These are phyloP conservation scores for Cryptosporidium viatorum DNA, from an alignment of 169 alveolate species.

Conservation along the genomic window DNA sequence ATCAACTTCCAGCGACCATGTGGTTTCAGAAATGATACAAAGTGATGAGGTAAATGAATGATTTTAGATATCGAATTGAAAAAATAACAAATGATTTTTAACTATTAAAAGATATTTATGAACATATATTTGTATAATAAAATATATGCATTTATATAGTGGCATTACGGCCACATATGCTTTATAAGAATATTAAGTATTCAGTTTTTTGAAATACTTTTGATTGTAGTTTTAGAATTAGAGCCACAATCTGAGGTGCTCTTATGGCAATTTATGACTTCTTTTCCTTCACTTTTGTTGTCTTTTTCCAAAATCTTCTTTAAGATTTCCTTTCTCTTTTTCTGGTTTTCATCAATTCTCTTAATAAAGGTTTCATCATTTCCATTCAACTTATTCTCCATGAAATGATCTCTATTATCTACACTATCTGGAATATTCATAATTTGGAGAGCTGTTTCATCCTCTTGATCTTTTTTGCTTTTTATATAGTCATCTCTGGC, in stretches of 20 bases:
- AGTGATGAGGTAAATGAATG: slow-evolving; percentile 3
- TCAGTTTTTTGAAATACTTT: slow-evolving; percentile 17
- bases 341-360: slow-evolving; percentile 10
- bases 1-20: background rate
- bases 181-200: background rate
- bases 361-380: slow-evolving; percentile 14
- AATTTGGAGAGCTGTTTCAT: slow-evolving; percentile 75
- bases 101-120: background rate
- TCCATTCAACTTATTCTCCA: slow-evolving; percentile 56
- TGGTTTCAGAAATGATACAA: slow-evolving; percentile 21
- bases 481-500: slow-evolving; percentile 91
- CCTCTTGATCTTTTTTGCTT: slow-evolving; percentile 75
- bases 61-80: background rate
- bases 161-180: background rate
- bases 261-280: background rate
- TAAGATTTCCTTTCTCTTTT: slow-evolving; percentile 27
- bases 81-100: background rate
- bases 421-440: slow-evolving; percentile 82
- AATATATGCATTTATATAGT: background rate
- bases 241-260: background rate
- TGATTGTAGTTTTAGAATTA: slow-evolving; percentile 14
- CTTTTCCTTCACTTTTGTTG: background rate
- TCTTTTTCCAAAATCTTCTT: slow-evolving; percentile 10
- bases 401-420: slow-evolving; percentile 81
- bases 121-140: background rate